A percentile compares a stretch with the other conserved stretches of the same genome.
These are phyloP conservation scores for Colletotrichum tamarilloi DNA, from an alignment of 2,329 filamentous ascomycete genomes.

Conservation along the genomic window DNA sequence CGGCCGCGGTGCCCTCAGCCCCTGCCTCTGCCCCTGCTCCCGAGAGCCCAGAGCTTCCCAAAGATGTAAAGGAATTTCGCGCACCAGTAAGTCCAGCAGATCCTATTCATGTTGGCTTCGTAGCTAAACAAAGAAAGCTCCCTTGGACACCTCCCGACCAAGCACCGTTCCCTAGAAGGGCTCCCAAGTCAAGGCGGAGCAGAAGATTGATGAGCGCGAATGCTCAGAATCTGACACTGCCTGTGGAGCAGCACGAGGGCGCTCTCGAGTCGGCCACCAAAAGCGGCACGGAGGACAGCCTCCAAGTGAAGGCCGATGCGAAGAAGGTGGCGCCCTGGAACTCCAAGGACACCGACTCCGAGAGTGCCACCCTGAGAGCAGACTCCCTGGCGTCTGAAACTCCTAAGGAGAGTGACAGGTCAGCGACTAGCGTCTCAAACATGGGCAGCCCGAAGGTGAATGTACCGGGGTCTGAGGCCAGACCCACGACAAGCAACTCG, in stretches of 20 bases:
- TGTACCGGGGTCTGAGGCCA: slow-evolving; percentile 38
- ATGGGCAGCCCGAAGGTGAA: slow-evolving; percentile 17
- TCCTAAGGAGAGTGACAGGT: slow-evolving; percentile 18
- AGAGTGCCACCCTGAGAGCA: slow-evolving; percentile 15
- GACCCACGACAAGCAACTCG: slow-evolving; percentile 32
- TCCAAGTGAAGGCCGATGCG: slow-evolving; percentile 40
- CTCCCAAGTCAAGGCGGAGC: slow-evolving; percentile 45
- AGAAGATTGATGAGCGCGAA: slow-evolving; percentile 54
- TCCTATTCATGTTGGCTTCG: neutral
- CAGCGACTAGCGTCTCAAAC: slow-evolving; percentile 11
- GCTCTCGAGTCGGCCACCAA: slow-evolving; percentile 31
- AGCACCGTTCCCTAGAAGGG: slow-evolving; percentile 58
- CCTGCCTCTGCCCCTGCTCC: neutral
- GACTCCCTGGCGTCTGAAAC: slow-evolving; percentile 14
- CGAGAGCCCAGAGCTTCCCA: slow-evolving; percentile 33
- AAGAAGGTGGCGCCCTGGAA: slow-evolving; percentile 10
- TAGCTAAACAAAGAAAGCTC: slow-evolving; percentile 51
- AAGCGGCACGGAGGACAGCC: slow-evolving; percentile 26
- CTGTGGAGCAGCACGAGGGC: slow-evolving; percentile 51
- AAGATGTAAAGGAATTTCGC: slow-evolving; percentile 50
- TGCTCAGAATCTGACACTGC: slow-evolving; percentile 54
- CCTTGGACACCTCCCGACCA: slow-evolving; percentile 68
- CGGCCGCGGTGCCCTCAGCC: slow-evolving; percentile 7
- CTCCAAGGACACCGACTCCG: slow-evolving; percentile 17
- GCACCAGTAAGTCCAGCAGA: slow-evolving; percentile 60